These are phyloP conservation scores for Neurospora discreta DNA, from an alignment of 495 filamentous ascomycete species.

Conservation along the genomic window DNA sequence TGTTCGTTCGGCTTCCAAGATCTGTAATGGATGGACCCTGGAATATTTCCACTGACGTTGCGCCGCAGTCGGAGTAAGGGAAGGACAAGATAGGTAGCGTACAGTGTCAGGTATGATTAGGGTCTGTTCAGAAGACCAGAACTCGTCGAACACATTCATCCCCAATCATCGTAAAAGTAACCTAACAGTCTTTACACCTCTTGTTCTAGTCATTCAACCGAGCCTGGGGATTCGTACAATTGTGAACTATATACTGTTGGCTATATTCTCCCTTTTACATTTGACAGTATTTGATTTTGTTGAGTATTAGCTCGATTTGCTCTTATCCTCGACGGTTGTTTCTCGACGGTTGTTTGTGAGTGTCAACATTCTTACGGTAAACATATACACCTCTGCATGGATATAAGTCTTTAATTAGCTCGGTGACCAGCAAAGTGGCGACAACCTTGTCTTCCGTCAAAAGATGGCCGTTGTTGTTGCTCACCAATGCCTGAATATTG, in stretches of 20 bases:
- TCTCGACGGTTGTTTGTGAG: background rate
- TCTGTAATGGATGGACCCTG: background rate
- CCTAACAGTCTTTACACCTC: background rate
- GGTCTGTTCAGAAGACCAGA: background rate
- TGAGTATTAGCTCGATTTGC: background rate
- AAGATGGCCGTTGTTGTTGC: too few relatives aligned
- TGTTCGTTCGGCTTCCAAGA: background rate
- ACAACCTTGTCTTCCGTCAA: too few relatives aligned
- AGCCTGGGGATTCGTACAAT: background rate
- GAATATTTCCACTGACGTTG: background rate
- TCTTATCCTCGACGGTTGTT: background rate
- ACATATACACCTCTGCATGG: too few relatives aligned
- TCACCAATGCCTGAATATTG: too few relatives aligned
- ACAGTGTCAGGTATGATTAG: background rate
- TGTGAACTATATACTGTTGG: background rate
- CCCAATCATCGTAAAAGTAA: background rate
- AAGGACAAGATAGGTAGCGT: background rate
- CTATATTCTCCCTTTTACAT: background rate
- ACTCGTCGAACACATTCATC: background rate
- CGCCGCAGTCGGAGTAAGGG: background rate
- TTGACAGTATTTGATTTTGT: background rate
- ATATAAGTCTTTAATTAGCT: too few relatives aligned
- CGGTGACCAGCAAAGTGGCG: too few relatives aligned
- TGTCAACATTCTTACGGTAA: background rate
- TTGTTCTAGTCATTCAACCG: background rate